Percentiles rank a stretch among this genome's conserved stretches.
phyloP scores from a whole-genome alignment of 306 rosid species.

The Coriaria nepalensis region DNA sequence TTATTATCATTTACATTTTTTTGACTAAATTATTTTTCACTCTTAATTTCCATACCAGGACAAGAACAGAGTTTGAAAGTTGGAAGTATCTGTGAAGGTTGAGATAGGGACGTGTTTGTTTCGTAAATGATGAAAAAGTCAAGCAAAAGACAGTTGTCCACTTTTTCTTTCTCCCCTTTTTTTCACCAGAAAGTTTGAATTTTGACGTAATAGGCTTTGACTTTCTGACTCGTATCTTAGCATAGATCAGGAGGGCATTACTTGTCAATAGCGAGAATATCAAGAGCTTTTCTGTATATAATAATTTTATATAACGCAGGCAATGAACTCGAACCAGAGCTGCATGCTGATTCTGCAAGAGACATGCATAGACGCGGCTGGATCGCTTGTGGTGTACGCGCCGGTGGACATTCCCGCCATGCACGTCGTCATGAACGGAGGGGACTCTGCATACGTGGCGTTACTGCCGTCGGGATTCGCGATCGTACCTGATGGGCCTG shows the following conservation, averaged over 20 bases:
- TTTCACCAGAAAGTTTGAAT: neutral
- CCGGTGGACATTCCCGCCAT: conserved; percentile 97
- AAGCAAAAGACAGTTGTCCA: conserved; percentile 28
- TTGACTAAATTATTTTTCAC: no score
- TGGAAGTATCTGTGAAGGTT: conserved; percentile 41
- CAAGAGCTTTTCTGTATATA: neutral
- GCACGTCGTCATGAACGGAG: conserved; percentile 96
- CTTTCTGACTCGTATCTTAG: no score
- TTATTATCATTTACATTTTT: no score
- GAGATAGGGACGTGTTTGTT: conserved; percentile 20
- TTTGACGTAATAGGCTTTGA: conserved; percentile 23
- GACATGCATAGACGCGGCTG: conserved; percentile 79
- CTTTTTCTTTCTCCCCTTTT: conserved; percentile 11
- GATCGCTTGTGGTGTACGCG: conserved; percentile 92
- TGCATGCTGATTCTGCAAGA: conserved; percentile 89
- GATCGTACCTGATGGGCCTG: conserved; percentile 63
- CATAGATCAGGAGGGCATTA: conserved; percentile 9
- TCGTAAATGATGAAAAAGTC: conserved; percentile 34
- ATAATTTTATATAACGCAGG: conserved; percentile 23
- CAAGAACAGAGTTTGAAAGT: conserved; percentile 20
- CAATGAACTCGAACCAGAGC: conserved; percentile 71
- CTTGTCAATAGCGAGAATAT: no score
- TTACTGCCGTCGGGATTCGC: conserved; percentile 78
- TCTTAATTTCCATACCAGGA: no score
- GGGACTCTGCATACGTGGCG: conserved; percentile 92